Percentiles rank a stretch among this genome's conserved stretches.
phyloP scores from a whole-genome alignment of 495 filamentous ascomycete genomes.

The Aspergillus carlsbadensis region DNA sequence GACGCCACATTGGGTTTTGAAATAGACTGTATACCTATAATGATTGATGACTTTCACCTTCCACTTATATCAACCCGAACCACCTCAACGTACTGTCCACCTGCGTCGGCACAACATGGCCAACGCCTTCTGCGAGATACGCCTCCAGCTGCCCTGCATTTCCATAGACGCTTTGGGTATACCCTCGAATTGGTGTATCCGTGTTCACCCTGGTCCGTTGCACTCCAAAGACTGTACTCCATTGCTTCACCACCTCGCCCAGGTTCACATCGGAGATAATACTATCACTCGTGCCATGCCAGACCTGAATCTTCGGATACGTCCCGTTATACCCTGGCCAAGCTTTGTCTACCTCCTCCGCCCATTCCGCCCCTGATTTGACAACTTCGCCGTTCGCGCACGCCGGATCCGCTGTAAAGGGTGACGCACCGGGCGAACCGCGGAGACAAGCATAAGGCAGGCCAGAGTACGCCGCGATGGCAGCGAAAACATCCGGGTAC shows the following conservation, averaged over 20 bases:
- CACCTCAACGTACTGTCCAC: conserved; percentile 7
- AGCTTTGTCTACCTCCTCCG: conserved; percentile 42
- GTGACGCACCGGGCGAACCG: conserved; percentile 8
- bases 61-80: conserved; percentile 4
- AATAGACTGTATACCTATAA: conserved; percentile 15
- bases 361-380: conserved; percentile 47
- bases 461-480: conserved; percentile 55
- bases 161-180: conserved; percentile 44
- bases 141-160: conserved; percentile 40
- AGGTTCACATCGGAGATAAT: conserved; percentile 45
- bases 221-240: conserved; percentile 50
- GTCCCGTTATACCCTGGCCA: conserved; percentile 54
- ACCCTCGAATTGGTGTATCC: conserved; percentile 44
- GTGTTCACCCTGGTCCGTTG: conserved; percentile 28
- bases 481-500: conserved; percentile 57
- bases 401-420: conserved; percentile 44
- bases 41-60: background rate
- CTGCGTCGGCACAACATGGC: conserved; percentile 39
- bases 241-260: conserved; percentile 54
- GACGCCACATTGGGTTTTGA: background rate
- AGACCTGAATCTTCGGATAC: conserved; percentile 54
- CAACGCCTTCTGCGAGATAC: conserved; percentile 49
- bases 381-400: conserved; percentile 49
- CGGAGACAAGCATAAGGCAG: conserved; percentile 59
- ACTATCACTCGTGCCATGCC: conserved; percentile 51